These are phyloP conservation scores for Nepenthes alata DNA, from an alignment of 179 eudicot species.

Conservation along the genomic window DNA sequence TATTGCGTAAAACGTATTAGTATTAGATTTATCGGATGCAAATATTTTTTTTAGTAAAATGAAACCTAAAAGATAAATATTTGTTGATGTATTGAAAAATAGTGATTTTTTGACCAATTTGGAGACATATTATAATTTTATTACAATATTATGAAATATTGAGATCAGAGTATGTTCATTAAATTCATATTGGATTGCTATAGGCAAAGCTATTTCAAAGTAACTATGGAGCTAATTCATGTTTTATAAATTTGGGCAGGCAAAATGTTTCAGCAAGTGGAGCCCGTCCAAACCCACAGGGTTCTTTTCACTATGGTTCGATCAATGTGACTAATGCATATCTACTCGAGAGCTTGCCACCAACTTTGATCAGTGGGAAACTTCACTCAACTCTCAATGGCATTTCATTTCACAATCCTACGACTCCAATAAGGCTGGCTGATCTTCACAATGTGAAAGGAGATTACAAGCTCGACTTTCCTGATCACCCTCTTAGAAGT, in stretches of 20 bases:
- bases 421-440: conserved; percentile 76
- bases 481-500: conserved; percentile 40
- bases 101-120: too few relatives aligned
- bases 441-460: conserved; percentile 56
- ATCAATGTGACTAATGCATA: conserved; percentile 66
- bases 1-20: too few relatives aligned
- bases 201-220: neutral
- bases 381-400: conserved; percentile 66
- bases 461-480: conserved; percentile 72
- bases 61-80: too few relatives aligned
- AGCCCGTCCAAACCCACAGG: conserved; percentile 96
- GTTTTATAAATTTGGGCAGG: conserved; percentile 25
- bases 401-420: conserved; percentile 70
- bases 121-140: too few relatives aligned
- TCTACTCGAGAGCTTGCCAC: conserved; percentile 55
- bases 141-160: too few relatives aligned
- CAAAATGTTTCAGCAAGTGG: conserved; percentile 82
- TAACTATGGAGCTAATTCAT: neutral
- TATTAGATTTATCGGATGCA: too few relatives aligned
- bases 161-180: too few relatives aligned
- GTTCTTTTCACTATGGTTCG: conserved; percentile 79
- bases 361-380: conserved; percentile 46
- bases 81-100: too few relatives aligned
- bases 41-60: too few relatives aligned
- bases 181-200: neutral